phyloP scores from a whole-genome alignment of 257 asterid species.

The Scutellaria barbata region DNA sequence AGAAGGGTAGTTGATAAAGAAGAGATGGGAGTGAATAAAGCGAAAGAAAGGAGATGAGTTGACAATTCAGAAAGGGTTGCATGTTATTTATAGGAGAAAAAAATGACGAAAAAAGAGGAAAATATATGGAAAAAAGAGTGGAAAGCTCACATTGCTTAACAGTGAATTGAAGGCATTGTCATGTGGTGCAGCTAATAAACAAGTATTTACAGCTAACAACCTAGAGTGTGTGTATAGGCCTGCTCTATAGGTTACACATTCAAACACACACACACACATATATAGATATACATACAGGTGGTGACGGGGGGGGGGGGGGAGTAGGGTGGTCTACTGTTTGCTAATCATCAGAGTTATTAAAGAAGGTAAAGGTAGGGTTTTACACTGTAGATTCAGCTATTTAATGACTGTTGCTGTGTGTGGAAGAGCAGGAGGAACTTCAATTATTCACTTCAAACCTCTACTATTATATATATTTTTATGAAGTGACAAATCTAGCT shows the following conservation, averaged over 20 bases:
- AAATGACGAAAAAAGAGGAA: not conserved
- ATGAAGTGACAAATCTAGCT: not conserved
- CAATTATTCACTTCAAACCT: constrained; percentile 27
- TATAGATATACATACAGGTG: not conserved
- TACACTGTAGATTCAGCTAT: constrained; percentile 12
- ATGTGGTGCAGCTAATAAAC: constrained; percentile 46
- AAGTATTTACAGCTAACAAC: constrained; percentile 28
- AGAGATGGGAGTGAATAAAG: no score
- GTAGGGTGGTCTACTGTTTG: constrained; percentile 19
- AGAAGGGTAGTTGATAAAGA: no score
- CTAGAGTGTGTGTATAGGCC: not conserved
- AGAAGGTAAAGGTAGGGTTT: constrained; percentile 25
- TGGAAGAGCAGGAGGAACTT: not conserved
- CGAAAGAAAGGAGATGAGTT: not conserved
- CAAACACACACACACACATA: not conserved
- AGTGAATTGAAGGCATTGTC: constrained; percentile 55
- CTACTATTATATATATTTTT: not conserved
- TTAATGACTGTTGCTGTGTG: constrained; percentile 22
- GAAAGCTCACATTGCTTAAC: constrained; percentile 45
- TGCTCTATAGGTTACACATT: constrained; percentile 7
- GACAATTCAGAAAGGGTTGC: not conserved
- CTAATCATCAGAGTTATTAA: constrained; percentile 36
- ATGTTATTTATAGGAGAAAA: constrained; percentile 40
- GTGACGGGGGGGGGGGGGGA: not conserved
- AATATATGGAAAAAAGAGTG: not conserved